Percentiles rank a stretch among this genome's conserved stretches.
Evolutionary conservation across 2,329 filamentous ascomycete genomes (phyloP).

Genomic region (Biscogniauxia mediterranea): DNA sequence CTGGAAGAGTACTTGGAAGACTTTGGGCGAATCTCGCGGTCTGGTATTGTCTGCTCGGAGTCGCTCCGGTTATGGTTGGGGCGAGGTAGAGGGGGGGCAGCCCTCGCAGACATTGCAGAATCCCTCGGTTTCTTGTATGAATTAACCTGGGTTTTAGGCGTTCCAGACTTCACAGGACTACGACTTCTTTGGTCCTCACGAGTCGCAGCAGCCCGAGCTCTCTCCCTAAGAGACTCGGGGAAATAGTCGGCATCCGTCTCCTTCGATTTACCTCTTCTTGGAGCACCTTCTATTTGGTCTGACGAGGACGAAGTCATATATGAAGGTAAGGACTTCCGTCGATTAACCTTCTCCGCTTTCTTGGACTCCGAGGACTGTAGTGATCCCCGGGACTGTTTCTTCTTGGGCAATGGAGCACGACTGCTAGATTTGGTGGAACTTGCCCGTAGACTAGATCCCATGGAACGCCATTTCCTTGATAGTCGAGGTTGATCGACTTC

Average conservation of each 20-base stretch:
- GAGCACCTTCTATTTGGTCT: conserved; percentile 12
- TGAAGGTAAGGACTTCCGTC: conserved; percentile 29
- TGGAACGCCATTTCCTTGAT: conserved; percentile 22
- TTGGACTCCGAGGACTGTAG: conserved; percentile 8
- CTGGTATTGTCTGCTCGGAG: conserved; percentile 17
- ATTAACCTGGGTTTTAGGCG: conserved; percentile 12
- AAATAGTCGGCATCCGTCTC: conserved; percentile 18
- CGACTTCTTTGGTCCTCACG: conserved; percentile 11
- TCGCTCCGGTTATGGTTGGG: conserved; percentile 11
- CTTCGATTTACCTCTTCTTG: conserved; percentile 7
- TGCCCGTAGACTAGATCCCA: conserved; percentile 23
- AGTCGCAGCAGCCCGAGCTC: conserved; percentile 17
- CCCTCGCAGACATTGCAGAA: conserved; percentile 1
- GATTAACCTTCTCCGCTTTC: conserved; percentile 14
- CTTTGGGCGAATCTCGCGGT: conserved; percentile 7
- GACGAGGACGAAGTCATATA: conserved; percentile 15
- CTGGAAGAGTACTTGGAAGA: conserved; percentile 14
- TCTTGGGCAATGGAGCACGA: conserved; percentile 15
- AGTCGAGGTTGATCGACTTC: conserved; percentile 13
- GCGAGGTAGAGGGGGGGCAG: conserved; percentile 5
- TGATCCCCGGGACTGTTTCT: conserved; percentile 17
- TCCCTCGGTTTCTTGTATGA: conserved; percentile 1
- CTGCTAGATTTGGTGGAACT: conserved; percentile 14
- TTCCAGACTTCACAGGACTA: conserved; percentile 8
- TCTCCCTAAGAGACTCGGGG: conserved; percentile 22